Percentiles rank a stretch among this genome's conserved stretches.
These are phyloP conservation scores for Aspergillus funiculosus DNA, from an alignment of 495 filamentous ascomycete genomes.

Conservation along the genomic window DNA sequence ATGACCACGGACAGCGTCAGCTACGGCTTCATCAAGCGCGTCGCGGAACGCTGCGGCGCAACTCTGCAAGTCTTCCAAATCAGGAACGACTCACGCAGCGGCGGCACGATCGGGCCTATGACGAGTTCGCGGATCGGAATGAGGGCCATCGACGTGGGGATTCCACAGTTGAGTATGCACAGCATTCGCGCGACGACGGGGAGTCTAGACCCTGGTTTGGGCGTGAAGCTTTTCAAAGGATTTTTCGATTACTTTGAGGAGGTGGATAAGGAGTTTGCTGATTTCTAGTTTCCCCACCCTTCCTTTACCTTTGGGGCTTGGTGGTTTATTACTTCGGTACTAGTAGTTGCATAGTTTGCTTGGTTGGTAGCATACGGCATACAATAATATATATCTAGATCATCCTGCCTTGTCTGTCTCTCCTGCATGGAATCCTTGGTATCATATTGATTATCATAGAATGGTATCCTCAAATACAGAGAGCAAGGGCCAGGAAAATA, in stretches of 20 bases:
- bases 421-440: too few relatives aligned
- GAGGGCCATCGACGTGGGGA: constrained; percentile 80
- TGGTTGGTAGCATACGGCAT: too few relatives aligned
- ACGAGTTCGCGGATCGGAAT: constrained; percentile 74
- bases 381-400: too few relatives aligned
- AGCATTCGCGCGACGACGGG: constrained; percentile 88
- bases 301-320: background rate
- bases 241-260: constrained; percentile 86
- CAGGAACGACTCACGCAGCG: constrained; percentile 78
- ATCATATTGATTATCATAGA: too few relatives aligned
- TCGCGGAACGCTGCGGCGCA: constrained; percentile 63
- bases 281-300: constrained; percentile 25
- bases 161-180: constrained; percentile 94
- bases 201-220: constrained; percentile 78
- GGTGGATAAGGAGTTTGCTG: constrained; percentile 77
- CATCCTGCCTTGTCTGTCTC: too few relatives aligned
- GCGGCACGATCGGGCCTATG: constrained; percentile 95
- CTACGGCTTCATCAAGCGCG: constrained; percentile 64
- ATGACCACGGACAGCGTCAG: constrained; percentile 86
- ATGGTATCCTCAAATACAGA: too few relatives aligned
- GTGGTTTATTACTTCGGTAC: too few relatives aligned
- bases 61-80: constrained; percentile 90
- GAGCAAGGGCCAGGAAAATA: too few relatives aligned
- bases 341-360: too few relatives aligned
- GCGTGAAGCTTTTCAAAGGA: constrained; percentile 80